These are phyloP conservation scores for Monosporascus sp. DNA, from an alignment of 2,329 filamentous ascomycete genomes.

Conservation along the genomic window DNA sequence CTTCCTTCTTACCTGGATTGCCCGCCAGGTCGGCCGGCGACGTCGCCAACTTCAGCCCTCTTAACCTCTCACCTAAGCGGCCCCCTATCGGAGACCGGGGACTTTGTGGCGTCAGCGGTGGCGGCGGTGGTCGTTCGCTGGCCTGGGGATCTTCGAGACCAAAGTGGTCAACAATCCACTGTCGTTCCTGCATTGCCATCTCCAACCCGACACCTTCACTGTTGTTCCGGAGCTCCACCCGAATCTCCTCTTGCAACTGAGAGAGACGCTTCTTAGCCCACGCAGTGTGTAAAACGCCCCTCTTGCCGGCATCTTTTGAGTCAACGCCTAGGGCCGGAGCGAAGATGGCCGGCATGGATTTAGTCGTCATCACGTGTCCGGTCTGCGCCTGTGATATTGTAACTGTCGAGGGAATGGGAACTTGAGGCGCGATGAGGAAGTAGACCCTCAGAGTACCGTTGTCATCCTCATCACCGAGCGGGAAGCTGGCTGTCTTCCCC, in stretches of 20 bases:
- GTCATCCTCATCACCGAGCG: conserved; percentile 52
- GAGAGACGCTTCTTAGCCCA: conserved; percentile 82
- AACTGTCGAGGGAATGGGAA: conserved; percentile 66
- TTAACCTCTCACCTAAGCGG: conserved; percentile 72
- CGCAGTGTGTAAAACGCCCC: conserved; percentile 80
- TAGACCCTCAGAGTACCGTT: conserved; percentile 60
- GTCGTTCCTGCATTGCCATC: conserved; percentile 77
- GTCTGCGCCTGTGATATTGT: conserved; percentile 48
- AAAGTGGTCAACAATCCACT: conserved; percentile 83
- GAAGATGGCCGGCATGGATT: conserved; percentile 83
- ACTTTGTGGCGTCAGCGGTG: conserved; percentile 40
- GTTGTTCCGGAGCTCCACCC: conserved; percentile 65
- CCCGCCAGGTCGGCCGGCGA: conserved; percentile 59
- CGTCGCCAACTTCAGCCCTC: conserved; percentile 72
- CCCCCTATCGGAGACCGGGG: conserved; percentile 63
- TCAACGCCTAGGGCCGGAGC: conserved; percentile 67
- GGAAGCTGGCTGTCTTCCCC: conserved; percentile 68
- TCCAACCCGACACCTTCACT: conserved; percentile 76
- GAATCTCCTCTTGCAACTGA: conserved; percentile 72
- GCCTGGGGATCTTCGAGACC: conserved; percentile 46
- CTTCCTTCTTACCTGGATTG: conserved; percentile 40
- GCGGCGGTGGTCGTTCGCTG: conserved; percentile 15
- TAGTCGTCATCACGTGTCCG: conserved; percentile 50
- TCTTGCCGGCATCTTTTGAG: conserved; percentile 61
- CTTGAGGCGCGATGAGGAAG: conserved; percentile 71